Percentiles rank a stretch among this genome's conserved stretches.
phyloP scores from a whole-genome alignment of 2,329 filamentous ascomycete species.

The Scolecobasidium constrictum region DNA sequence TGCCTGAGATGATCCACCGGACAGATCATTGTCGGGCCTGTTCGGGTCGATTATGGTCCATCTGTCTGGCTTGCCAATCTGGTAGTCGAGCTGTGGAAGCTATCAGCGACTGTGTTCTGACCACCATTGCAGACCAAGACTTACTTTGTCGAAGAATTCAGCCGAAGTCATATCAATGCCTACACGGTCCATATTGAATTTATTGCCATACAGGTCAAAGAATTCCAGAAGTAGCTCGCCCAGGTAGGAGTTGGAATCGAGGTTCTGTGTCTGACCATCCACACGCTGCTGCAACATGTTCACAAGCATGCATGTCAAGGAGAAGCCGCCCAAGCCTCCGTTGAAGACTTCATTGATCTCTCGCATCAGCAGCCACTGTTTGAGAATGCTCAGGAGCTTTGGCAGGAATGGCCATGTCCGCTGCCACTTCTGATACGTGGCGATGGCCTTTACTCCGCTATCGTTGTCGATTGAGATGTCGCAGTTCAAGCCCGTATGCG shows the following conservation, averaged over 20 bases:
- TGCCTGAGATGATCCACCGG: conserved; percentile 70
- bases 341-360: conserved; percentile 84
- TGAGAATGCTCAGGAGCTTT: conserved; percentile 74
- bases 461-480: conserved; percentile 93
- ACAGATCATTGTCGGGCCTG: conserved; percentile 73
- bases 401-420: conserved; percentile 72
- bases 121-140: conserved; percentile 18
- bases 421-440: conserved; percentile 76
- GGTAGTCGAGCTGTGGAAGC: conserved; percentile 31
- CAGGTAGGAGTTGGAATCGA: conserved; percentile 49
- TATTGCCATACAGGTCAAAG: conserved; percentile 77
- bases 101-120: conserved; percentile 3
- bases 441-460: conserved; percentile 67
- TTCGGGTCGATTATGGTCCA: conserved; percentile 88
- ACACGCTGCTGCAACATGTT: conserved; percentile 78
- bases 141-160: conserved; percentile 65
- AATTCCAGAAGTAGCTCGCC: conserved; percentile 80
- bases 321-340: conserved; percentile 88
- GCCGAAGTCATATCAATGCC: conserved; percentile 71
- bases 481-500: conserved; percentile 65
- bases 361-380: conserved; percentile 85
- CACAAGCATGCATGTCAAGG: conserved; percentile 85
- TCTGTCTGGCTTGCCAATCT: conserved; percentile 30
- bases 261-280: conserved; percentile 49
- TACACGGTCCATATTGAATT: conserved; percentile 58